phyloP scores from a whole-genome alignment of 805 yeast species.

The Pichia manshurica region DNA sequence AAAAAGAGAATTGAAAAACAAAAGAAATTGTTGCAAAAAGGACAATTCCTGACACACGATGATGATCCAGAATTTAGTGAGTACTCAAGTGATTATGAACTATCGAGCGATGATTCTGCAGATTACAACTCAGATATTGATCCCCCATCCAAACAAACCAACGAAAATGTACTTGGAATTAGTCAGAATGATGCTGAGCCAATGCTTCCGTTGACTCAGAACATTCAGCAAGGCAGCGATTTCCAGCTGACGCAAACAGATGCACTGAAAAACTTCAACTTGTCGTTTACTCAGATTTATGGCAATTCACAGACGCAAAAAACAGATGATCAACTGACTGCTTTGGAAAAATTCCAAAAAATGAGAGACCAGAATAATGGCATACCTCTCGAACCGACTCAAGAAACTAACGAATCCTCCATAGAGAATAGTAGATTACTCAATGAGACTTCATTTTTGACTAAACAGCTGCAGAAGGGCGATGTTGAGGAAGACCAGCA shows the following conservation, averaged over 20 bases:
- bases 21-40: conserved; percentile 14
- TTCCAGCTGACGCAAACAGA: conserved; percentile 15
- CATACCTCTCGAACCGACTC: neutral
- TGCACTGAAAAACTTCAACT: conserved; percentile 17
- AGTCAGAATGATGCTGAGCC: conserved; percentile 22
- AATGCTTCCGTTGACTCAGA: neutral
- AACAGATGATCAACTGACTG: conserved; percentile 7
- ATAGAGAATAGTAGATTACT: neutral
- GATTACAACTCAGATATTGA: conserved; percentile 12
- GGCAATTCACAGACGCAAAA: conserved; percentile 21
- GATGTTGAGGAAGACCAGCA: neutral
- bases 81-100: conserved; percentile 23
- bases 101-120: conserved; percentile 14
- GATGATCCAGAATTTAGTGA: conserved; percentile 30
- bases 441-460: conserved; percentile 5
- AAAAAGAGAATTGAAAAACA: conserved; percentile 13
- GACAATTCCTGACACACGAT: conserved; percentile 16
- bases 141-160: conserved; percentile 15
- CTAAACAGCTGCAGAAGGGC: conserved; percentile 1
- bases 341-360: conserved; percentile 17
- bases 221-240: neutral
- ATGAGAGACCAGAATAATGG: conserved; percentile 11
- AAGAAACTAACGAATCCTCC: conserved; percentile 1
- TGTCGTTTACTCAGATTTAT: conserved; percentile 24
- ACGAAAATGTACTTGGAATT: conserved; percentile 23